phyloP scores from a whole-genome alignment of 1,284 basidiomycete species.

The Neonothopanus nambi region DNA sequence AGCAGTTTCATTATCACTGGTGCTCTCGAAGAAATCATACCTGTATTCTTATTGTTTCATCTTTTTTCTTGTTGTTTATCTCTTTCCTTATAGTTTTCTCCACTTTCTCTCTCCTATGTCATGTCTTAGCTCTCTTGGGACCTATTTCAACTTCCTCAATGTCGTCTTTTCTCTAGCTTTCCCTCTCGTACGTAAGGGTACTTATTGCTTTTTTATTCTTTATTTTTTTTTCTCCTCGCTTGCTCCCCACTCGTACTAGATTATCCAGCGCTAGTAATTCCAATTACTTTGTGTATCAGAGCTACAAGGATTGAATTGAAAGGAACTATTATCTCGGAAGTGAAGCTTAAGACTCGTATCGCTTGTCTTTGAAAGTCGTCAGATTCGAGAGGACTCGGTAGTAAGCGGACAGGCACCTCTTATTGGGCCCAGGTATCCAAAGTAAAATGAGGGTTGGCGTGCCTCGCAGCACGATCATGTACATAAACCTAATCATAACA shows the following conservation, averaged over 20 bases:
- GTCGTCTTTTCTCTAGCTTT: background rate
- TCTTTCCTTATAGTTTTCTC: background rate
- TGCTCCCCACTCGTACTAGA: background rate
- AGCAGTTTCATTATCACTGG: background rate
- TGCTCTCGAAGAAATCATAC: background rate
- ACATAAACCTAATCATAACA: too few species aligned
- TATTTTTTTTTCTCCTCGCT: background rate
- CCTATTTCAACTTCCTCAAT: background rate
- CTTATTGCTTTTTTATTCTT: conserved; percentile 9
- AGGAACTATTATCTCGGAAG: too few species aligned
- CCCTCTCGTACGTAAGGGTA: background rate
- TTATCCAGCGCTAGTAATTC: too few species aligned
- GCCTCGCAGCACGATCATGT: too few species aligned
- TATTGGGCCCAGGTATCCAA: too few species aligned
- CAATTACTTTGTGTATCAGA: too few species aligned
- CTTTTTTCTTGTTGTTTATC: background rate
- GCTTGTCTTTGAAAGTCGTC: too few species aligned
- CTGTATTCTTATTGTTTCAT: background rate
- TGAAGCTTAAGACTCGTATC: too few species aligned
- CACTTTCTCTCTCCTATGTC: background rate
- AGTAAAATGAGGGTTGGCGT: too few species aligned
- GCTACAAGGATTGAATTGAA: too few species aligned
- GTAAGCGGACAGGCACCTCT: too few species aligned
- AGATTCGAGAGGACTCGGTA: too few species aligned
- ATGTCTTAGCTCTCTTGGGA: background rate